These are phyloP conservation scores for Cladophialophora immunda DNA, from an alignment of 2,329 filamentous ascomycete species.

Conservation along the genomic window DNA sequence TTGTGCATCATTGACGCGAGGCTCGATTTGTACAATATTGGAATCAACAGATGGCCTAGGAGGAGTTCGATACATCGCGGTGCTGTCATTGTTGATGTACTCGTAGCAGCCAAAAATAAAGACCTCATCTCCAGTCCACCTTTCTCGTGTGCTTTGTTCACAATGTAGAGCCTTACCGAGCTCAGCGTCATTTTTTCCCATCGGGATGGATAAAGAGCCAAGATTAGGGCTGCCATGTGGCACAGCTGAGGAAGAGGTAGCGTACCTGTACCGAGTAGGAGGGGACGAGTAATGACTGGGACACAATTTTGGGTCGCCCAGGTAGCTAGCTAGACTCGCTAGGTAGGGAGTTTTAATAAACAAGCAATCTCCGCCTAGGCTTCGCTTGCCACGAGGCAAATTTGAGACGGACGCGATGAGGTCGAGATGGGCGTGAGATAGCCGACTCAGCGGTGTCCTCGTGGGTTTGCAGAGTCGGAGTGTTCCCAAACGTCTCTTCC, in stretches of 20 bases:
- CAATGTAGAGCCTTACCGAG: not conserved
- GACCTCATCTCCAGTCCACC: not conserved
- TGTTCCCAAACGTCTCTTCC: not conserved
- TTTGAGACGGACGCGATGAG: constrained; percentile 10
- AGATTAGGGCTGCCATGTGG: constrained; percentile 15
- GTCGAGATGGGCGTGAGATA: not conserved
- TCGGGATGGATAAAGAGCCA: not conserved
- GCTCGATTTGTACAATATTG: constrained; percentile 17
- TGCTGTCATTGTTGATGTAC: not conserved
- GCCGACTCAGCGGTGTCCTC: not conserved
- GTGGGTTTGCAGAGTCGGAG: not conserved
- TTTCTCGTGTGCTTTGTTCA: not conserved
- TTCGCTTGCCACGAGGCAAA: constrained; percentile 11
- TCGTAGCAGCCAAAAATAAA: not conserved
- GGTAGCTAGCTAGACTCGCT: not conserved
- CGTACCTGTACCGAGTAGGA: not conserved
- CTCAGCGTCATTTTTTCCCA: not conserved
- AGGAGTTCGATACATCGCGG: not conserved
- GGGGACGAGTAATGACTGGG: not conserved
- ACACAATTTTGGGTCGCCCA: not conserved
- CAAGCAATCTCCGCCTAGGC: constrained; percentile 23
- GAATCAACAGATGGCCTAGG: constrained; percentile 1
- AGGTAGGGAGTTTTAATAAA: constrained; percentile 12
- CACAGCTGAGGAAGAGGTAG: not conserved
- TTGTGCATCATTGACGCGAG: constrained; percentile 19